Base-by-base conservation (phyloP, 148 eudicot genomes). In the Spergularia bocconei region DNA sequence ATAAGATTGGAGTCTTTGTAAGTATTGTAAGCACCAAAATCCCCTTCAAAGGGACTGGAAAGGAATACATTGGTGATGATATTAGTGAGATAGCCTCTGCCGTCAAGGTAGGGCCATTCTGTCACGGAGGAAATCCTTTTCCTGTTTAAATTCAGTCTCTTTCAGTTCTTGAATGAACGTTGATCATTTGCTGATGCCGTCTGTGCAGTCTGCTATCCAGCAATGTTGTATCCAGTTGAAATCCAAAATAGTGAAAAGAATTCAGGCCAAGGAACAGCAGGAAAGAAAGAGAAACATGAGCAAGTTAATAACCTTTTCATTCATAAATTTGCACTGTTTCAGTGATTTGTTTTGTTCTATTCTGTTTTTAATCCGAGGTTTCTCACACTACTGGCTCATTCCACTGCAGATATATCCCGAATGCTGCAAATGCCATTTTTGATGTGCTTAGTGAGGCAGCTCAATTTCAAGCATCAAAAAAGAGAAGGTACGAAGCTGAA, bases 1-100 rank as follows among this genome's bases (percentile, higher is more conserved):
- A 96, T 69, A 96, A 88, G 81, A 89, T 96, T 76, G 99, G 99
- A 54, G 94, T 96, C 63, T 96, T 96, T 85, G 99, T 96, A 63
- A 96, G 98, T 90, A 92, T 96, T 75, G 99, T 96, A 13, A 96
- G 99, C 86, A 96, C 99, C 57, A 96, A 96, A 86, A 88, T 96
- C 67, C 99, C 99, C 66, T 96, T 96, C 57, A 96, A 96, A 87
- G 99, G 99, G 63, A 96, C 99, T 11, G 99, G 99, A 79, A 96
- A 96, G 85, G 99, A 96, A 81, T 96, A 96, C 79, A 96, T 96
- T 79, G 99, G 99, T 77, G 97, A 96, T 85, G 99, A 96, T 74
- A 96, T 96, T 67, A 91, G 88, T 78, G 99, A 96, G 82, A 92
- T 96, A 79, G 91, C 93, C 63, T 81, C 93, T 74, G 99, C 99